These are phyloP conservation scores for Ambrosiella xylebori DNA, from an alignment of 2,329 filamentous ascomycete species.

Conservation along the genomic window DNA sequence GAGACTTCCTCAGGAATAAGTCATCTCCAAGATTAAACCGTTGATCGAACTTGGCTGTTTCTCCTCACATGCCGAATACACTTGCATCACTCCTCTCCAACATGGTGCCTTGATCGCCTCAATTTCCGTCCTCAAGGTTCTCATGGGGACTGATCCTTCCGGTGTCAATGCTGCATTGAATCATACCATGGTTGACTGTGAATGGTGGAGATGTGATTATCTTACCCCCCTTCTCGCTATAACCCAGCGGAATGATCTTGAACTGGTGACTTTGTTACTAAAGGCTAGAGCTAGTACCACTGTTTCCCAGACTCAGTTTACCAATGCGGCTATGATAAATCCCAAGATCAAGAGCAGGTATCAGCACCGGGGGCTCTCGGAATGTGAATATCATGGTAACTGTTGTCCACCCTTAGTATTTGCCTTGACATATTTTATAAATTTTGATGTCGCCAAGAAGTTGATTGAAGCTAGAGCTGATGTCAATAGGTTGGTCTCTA, in stretches of 20 bases:
- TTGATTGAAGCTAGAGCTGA: slow-evolving; percentile 49
- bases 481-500: slow-evolving; percentile 30
- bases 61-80: slow-evolving; percentile 51
- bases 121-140: slow-evolving; percentile 28
- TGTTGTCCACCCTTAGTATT: slow-evolving; percentile 49
- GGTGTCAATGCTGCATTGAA: slow-evolving; percentile 49
- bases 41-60: slow-evolving; percentile 57
- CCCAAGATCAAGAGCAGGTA: slow-evolving; percentile 29
- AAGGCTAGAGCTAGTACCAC: slow-evolving; percentile 41
- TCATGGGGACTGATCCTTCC: slow-evolving; percentile 40
- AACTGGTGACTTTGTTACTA: slow-evolving; percentile 42
- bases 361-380: slow-evolving; percentile 13
- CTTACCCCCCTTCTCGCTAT: slow-evolving; percentile 41
- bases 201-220: slow-evolving; percentile 20
- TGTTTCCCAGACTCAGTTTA: slow-evolving; percentile 46
- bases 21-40: slow-evolving; percentile 44
- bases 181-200: slow-evolving; percentile 33
- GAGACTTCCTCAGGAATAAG: slow-evolving; percentile 42
- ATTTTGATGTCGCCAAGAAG: slow-evolving; percentile 31
- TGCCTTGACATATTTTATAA: slow-evolving; percentile 34
- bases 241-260: slow-evolving; percentile 32
- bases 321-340: not conserved
- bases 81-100: slow-evolving; percentile 48
- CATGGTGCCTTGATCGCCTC: slow-evolving; percentile 16
- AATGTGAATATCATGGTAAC: slow-evolving; percentile 25